Evolutionary conservation across 169 alveolate genomes (phyloP), one percentile per base, ranked within the genome.

Genomic region (Sarcocystis neurona): DNA sequence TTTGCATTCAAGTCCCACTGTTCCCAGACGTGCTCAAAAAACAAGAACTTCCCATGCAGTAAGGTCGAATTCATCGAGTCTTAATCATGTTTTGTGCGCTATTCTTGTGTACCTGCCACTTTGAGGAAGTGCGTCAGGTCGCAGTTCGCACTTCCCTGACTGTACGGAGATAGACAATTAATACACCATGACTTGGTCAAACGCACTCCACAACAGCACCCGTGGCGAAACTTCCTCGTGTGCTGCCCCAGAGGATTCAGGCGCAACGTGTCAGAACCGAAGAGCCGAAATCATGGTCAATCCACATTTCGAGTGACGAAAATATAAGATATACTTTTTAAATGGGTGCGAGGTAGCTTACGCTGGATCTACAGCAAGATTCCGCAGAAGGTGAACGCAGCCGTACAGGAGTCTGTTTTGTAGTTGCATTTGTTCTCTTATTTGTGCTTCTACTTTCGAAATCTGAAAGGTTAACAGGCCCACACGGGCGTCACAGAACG

Each of bases 331-430:
- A 23, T 23, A 12, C 66, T 15, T 12, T 23, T 15, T 53, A 12
- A 53, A n/a, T n/a, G 30, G 30, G 66, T 23, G 23, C 30, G 23
- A 53, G 66, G 66, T 23, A 15, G 6, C 82, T 30, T 72, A 72
- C 82, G 46, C 12, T 2, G 10, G 20, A 37, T 32, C 82, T 18
- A 56, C 27, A 48, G 82, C 82, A 2, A 72, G 32, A 39, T 72
- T 72, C 58, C 37, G 56, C 50, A 72, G 56, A 2, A 72, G 39
- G 46, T 72, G 82, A 56, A 72, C 37, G 56, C 82, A 72, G 39
- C 60, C 82, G 56, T 39, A 72, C 82, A 72, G 82, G 1, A 72
- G 56, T 39, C 32, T 48, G 46, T 72, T 39, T 8, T 72, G 82
- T 3, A 56, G 58, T 39, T 39, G 39, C 82, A 8, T 32, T 37